Conservation (phyloP, 768 basidiomycete genomes). For the Daedaleopsis sinensis region DNA sequence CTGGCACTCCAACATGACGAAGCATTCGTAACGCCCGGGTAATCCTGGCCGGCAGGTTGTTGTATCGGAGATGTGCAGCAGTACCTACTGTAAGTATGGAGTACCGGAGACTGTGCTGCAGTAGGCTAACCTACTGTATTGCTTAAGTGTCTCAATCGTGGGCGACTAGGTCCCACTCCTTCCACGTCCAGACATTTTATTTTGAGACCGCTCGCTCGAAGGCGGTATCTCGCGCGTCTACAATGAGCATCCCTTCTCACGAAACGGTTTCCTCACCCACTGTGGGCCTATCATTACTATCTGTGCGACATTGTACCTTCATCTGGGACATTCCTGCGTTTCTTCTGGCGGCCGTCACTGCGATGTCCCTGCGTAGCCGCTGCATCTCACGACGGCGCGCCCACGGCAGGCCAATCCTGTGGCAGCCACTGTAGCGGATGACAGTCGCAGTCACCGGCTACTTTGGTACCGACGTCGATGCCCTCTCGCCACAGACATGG, state of each 20-base stretch:
- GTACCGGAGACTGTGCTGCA: too few relatives aligned
- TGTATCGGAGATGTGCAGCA: too few relatives aligned
- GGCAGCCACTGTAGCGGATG: conserved; percentile 1
- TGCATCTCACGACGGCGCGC: conserved; percentile 7
- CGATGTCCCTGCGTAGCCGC: not conserved
- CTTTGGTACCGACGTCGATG: conserved; percentile 2
- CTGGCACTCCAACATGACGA: not conserved
- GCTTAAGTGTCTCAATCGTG: too few relatives aligned
- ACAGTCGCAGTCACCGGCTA: conserved; percentile 6
- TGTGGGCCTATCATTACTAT: not conserved
- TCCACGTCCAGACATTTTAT: not conserved
- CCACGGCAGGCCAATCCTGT: conserved; percentile 12
- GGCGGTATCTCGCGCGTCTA: not conserved
- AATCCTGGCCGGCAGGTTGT: too few relatives aligned
- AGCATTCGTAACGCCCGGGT: too few relatives aligned
- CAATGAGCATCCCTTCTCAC: conserved; percentile 14
- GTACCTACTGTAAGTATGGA: too few relatives aligned
- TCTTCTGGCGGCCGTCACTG: not conserved
- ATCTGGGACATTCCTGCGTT: not conserved
- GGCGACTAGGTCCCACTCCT: not conserved
- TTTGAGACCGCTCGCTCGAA: not conserved
- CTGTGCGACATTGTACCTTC: conserved; percentile 13
- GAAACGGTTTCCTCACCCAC: conserved; percentile 9
- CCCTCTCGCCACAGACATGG: not conserved
- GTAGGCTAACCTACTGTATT: too few relatives aligned